Evolutionary conservation across 2,329 filamentous ascomycete genomes (phyloP).

Genomic region (Alternaria incomplexa): DNA sequence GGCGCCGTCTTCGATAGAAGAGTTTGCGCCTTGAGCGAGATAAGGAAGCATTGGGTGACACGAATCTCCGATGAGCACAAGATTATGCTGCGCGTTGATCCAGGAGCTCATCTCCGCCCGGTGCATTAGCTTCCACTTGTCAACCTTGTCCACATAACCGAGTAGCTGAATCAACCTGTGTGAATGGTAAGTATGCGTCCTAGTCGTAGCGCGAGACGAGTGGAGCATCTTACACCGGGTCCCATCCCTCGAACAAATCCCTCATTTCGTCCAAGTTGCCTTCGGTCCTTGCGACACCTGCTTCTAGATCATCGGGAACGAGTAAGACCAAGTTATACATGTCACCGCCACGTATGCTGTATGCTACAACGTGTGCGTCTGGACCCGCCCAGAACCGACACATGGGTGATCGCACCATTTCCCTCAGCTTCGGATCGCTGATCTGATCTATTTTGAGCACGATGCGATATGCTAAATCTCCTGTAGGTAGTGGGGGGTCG

Average conservation of each 20-base stretch:
- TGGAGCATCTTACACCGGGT: constrained; percentile 57
- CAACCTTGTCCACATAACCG: constrained; percentile 61
- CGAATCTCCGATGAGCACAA: constrained; percentile 55
- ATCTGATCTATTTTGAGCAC: constrained; percentile 62
- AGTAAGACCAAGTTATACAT: constrained; percentile 72
- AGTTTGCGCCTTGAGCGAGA: constrained; percentile 62
- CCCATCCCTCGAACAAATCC: constrained; percentile 66
- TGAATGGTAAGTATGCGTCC: constrained; percentile 1
- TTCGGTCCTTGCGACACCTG: constrained; percentile 57
- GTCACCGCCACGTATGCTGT: constrained; percentile 64
- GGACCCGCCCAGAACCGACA: constrained; percentile 70
- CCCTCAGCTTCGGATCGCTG: constrained; percentile 56
- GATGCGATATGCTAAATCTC: constrained; percentile 70
- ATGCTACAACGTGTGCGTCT: constrained; percentile 66
- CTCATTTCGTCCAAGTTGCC: constrained; percentile 68
- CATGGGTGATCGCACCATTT: constrained; percentile 60
- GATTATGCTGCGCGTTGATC: constrained; percentile 58
- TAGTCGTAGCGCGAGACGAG: constrained; percentile 44
- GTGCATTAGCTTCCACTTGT: constrained; percentile 74
- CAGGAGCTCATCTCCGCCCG: constrained; percentile 43
- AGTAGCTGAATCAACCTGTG: constrained; percentile 28
- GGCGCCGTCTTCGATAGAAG: constrained; percentile 70
- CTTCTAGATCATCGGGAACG: constrained; percentile 67
- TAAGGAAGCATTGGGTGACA: constrained; percentile 47
- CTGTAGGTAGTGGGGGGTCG: constrained; percentile 55